Evolutionary conservation across 108 stramenopile genomes (phyloP).

Genomic region (Nitzschia sp.): DNA sequence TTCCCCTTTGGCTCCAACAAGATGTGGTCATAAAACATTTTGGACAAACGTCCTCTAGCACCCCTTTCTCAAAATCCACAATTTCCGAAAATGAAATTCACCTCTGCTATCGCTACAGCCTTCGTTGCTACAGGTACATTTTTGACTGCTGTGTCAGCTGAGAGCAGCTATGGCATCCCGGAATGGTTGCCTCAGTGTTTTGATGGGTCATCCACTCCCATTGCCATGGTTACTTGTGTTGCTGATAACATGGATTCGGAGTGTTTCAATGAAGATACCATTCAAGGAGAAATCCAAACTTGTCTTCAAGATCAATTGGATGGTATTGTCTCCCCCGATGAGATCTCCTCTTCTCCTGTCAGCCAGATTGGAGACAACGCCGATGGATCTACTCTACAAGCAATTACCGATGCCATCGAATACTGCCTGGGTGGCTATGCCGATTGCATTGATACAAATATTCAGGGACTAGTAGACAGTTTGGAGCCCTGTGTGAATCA

Average conservation of each 20-base stretch:
- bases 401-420: background rate
- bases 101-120: too few relatives aligned
- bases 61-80: too few relatives aligned
- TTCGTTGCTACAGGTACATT: too few relatives aligned
- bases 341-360: background rate
- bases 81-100: too few relatives aligned
- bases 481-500: background rate
- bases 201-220: background rate
- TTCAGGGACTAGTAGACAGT: background rate
- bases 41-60: too few relatives aligned
- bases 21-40: too few relatives aligned
- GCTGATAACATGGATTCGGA: background rate
- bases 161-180: background rate
- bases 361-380: background rate
- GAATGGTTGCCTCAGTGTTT: constrained; percentile 1
- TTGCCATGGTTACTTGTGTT: background rate
- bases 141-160: background rate
- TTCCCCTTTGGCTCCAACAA: too few relatives aligned
- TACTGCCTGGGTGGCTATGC: background rate
- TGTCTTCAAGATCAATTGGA: background rate
- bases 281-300: constrained; percentile 1
- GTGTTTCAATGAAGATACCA: background rate
- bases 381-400: background rate
- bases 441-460: background rate
- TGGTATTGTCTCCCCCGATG: background rate